Evolutionary conservation across 1,284 basidiomycete species (phyloP).

Genomic region (Austroboletus niveus): DNA sequence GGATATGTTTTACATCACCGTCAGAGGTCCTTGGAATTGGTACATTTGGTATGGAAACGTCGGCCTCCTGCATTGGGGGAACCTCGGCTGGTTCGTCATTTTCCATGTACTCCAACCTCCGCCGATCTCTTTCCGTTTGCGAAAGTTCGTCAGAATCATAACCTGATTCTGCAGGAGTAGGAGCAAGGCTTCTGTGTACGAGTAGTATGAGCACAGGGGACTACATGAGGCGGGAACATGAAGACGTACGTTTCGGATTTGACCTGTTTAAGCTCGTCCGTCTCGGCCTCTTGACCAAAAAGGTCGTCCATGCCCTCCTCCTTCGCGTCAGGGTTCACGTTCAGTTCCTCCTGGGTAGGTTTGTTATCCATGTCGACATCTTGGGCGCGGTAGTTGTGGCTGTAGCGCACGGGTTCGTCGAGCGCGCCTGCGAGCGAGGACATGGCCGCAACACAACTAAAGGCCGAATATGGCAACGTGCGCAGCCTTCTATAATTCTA

Average conservation of each 20-base stretch:
- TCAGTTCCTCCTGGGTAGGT: slow-evolving; percentile 27
- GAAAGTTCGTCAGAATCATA: slow-evolving; percentile 66
- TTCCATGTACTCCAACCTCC: slow-evolving; percentile 80
- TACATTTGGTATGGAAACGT: slow-evolving; percentile 75
- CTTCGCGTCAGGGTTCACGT: slow-evolving; percentile 31
- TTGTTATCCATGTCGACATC: slow-evolving; percentile 46
- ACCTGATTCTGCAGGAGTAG: slow-evolving; percentile 48
- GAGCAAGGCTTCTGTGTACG: slow-evolving; percentile 22
- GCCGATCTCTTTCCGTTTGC: slow-evolving; percentile 63
- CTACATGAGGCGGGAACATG: slow-evolving; percentile 2
- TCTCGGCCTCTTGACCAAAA: slow-evolving; percentile 71
- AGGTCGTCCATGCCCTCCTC: slow-evolving; percentile 75
- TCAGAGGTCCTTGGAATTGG: slow-evolving; percentile 71
- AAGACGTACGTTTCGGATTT: slow-evolving; percentile 31
- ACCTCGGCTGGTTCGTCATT: slow-evolving; percentile 60
- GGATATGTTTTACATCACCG: slow-evolving; percentile 53
- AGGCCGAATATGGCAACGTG: slow-evolving; percentile 18
- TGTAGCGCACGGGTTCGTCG: slow-evolving; percentile 27
- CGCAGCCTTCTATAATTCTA: no score
- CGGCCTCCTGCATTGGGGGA: slow-evolving; percentile 61
- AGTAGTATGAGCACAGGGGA: slow-evolving; percentile 14
- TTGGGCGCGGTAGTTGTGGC: slow-evolving; percentile 18
- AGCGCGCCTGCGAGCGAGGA: slow-evolving; percentile 44
- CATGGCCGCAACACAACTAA: slow-evolving; percentile 22
- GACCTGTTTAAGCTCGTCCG: slow-evolving; percentile 46